These are phyloP conservation scores for Ramaria sp. DNA, from an alignment of 768 basidiomycete genomes.

Conservation along the genomic window DNA sequence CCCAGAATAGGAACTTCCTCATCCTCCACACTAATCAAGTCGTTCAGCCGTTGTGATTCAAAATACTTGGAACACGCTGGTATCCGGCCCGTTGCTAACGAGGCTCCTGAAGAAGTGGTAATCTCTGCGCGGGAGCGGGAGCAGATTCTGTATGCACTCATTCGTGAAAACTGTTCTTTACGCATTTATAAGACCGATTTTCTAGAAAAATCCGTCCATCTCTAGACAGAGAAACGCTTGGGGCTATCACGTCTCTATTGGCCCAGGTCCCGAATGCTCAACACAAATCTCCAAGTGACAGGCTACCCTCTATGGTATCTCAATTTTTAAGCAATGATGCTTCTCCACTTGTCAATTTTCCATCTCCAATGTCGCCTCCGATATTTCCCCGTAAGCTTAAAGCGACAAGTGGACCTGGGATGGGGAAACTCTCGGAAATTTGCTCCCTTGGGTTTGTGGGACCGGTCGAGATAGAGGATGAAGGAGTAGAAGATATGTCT, in stretches of 20 bases:
- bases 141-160: conserved; percentile 29
- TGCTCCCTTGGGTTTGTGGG: conserved; percentile 18
- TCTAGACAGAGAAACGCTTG: conserved; percentile 19
- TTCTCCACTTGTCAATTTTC: conserved; percentile 14
- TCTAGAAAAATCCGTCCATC: conserved; percentile 23
- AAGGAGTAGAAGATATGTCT: conserved; percentile 34
- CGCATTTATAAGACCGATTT: conserved; percentile 2
- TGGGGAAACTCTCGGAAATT: conserved; percentile 18
- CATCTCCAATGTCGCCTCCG: conserved; percentile 27
- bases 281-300: conserved; percentile 12
- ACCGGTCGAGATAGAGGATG: conserved; percentile 20
- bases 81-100: conserved; percentile 19
- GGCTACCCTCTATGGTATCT: conserved; percentile 12
- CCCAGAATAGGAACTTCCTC: conserved; percentile 26
- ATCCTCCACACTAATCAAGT: conserved; percentile 7
- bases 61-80: conserved; percentile 15
- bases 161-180: conserved; percentile 2
- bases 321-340: conserved; percentile 23
- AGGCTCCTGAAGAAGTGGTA: conserved; percentile 21
- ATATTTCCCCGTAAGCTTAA: conserved; percentile 31
- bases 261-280: conserved; percentile 15
- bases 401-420: conserved; percentile 4
- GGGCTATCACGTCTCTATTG: conserved; percentile 19
- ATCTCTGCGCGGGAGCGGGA: conserved; percentile 19
- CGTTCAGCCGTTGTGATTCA: conserved; percentile 15